Evolutionary conservation across 2,329 filamentous ascomycete genomes (phyloP).

Genomic region (Calonectria leucothoes): DNA sequence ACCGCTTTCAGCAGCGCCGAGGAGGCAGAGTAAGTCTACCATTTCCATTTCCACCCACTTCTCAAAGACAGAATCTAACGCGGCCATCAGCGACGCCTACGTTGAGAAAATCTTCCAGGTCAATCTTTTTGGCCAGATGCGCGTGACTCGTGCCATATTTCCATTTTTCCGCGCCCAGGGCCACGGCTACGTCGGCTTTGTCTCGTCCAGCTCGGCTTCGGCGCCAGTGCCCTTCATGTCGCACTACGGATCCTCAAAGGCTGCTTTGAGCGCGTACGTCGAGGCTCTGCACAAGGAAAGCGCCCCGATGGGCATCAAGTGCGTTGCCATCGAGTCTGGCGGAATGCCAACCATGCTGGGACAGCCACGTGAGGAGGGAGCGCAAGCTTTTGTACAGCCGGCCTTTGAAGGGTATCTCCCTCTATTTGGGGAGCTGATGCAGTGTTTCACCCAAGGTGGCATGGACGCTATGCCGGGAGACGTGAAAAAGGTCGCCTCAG

Average conservation of each 20-base stretch:
- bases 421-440: constrained; percentile 8
- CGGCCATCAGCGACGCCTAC: constrained; percentile 32
- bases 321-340: constrained; percentile 48
- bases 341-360: constrained; percentile 44
- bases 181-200: constrained; percentile 43
- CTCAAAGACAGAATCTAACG: background rate
- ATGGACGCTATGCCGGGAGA: constrained; percentile 2
- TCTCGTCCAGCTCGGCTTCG: constrained; percentile 43
- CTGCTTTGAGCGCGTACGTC: constrained; percentile 42
- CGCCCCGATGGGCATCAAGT: constrained; percentile 40
- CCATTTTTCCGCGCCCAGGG: constrained; percentile 42
- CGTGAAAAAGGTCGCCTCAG: constrained; percentile 1
- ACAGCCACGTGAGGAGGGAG: constrained; percentile 36
- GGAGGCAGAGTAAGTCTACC: constrained; percentile 44
- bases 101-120: constrained; percentile 41
- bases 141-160: constrained; percentile 41
- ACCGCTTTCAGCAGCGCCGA: constrained; percentile 42
- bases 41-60: background rate
- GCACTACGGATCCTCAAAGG: constrained; percentile 46
- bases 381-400: background rate
- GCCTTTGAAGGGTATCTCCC: constrained; percentile 1
- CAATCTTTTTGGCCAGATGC: constrained; percentile 44
- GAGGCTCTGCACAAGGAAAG: constrained; percentile 46
- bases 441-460: background rate
- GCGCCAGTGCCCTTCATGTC: constrained; percentile 45